Percentiles rank a stretch among this genome's conserved stretches.
Evolutionary conservation across 2,329 filamentous ascomycete genomes (phyloP).

Genomic region (Hypoxylon sp.): DNA sequence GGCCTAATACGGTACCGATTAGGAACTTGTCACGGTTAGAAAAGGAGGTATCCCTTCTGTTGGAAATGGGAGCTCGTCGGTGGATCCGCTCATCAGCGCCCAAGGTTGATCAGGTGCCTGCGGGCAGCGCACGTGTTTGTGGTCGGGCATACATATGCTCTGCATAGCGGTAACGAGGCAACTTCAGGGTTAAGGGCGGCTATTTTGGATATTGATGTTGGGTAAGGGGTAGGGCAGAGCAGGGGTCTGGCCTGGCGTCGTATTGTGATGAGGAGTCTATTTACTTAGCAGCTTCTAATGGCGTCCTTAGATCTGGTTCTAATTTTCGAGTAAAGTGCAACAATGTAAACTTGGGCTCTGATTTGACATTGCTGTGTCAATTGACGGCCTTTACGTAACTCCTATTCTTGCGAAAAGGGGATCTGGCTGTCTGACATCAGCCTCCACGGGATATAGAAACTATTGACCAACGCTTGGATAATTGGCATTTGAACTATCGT

Average conservation of each 20-base stretch:
- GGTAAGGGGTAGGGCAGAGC: constrained; percentile 26
- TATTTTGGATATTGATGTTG: constrained; percentile 38
- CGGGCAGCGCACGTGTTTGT: constrained; percentile 30
- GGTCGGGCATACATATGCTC: constrained; percentile 38
- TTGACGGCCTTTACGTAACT: constrained; percentile 6
- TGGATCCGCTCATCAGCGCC: constrained; percentile 31
- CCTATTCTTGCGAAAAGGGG: background rate
- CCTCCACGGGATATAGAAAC: background rate
- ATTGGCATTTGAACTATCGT: background rate
- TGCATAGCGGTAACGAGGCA: constrained; percentile 36
- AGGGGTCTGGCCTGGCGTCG: constrained; percentile 7
- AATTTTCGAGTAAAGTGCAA: background rate
- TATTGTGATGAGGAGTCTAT: constrained; percentile 15
- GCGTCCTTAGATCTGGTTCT: constrained; percentile 9
- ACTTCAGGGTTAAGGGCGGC: constrained; percentile 41
- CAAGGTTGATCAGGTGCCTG: constrained; percentile 39
- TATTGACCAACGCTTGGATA: background rate
- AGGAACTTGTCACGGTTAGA: constrained; percentile 8
- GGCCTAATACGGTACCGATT: background rate
- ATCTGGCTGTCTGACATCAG: background rate
- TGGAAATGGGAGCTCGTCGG: constrained; percentile 5
- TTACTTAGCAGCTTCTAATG: constrained; percentile 19
- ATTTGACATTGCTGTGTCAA: constrained; percentile 12
- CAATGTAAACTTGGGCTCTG: constrained; percentile 5
- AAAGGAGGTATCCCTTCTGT: constrained; percentile 21